Evolutionary conservation across 768 basidiomycete genomes (phyloP).

Genomic region (Mycena venus): DNA sequence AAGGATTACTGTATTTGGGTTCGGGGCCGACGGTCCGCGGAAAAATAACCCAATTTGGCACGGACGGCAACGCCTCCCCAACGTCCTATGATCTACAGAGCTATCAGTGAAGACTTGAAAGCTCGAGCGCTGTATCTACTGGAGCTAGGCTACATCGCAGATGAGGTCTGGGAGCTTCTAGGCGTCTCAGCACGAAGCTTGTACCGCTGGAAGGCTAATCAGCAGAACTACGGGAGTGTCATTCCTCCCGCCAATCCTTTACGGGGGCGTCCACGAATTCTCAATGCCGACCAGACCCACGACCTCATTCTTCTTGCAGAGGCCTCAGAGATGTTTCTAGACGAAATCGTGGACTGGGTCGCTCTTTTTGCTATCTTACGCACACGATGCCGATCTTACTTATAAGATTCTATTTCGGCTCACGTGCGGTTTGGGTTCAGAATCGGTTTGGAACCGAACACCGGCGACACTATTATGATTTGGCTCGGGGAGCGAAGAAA

Average conservation of each 20-base stretch:
- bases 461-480: no score
- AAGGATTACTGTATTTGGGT: no score
- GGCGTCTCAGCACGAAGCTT: slow-evolving; percentile 25
- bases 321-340: slow-evolving; percentile 36
- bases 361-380: slow-evolving; percentile 26
- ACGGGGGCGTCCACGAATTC: slow-evolving; percentile 31
- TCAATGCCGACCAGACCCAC: slow-evolving; percentile 26
- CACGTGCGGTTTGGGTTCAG: no score
- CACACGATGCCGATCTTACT: slow-evolving; percentile 29
- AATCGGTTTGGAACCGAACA: no score
- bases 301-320: slow-evolving; percentile 25
- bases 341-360: slow-evolving; percentile 41
- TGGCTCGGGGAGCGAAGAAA: no score
- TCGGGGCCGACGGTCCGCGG: no score
- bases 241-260: slow-evolving; percentile 19
- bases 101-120: slow-evolving; percentile 35
- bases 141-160: slow-evolving; percentile 26
- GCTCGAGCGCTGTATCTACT: slow-evolving; percentile 29
- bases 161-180: slow-evolving; percentile 30
- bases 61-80: neutral
- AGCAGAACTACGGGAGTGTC: slow-evolving; percentile 14
- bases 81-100: slow-evolving; percentile 22
- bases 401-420: slow-evolving; percentile 33
- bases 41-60: neutral
- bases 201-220: slow-evolving; percentile 24